A percentile compares a stretch with the other conserved stretches of the same genome.
phyloP scores from a whole-genome alignment of 257 asterid species.

The Nicotiana attenuata region DNA sequence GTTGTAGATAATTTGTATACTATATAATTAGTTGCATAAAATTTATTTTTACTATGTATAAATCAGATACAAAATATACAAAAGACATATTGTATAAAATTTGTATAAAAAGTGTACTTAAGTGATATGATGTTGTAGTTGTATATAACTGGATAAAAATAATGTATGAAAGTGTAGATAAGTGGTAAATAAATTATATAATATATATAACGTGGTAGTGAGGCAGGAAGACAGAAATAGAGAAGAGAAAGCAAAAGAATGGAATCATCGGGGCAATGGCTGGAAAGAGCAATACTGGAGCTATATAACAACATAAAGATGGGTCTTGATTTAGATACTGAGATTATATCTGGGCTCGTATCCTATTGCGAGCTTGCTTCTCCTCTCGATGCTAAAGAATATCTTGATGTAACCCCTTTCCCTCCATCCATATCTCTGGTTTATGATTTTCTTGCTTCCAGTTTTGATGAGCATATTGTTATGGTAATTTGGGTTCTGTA shows the following conservation, averaged over 20 bases:
- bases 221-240: too few species aligned
- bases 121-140: too few species aligned
- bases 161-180: too few species aligned
- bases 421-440: background rate
- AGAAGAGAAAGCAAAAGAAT: conserved; percentile 12
- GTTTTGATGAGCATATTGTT: background rate
- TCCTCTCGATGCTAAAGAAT: conserved; percentile 89
- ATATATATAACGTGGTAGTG: too few species aligned
- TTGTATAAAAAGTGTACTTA: too few species aligned
- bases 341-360: conserved; percentile 82
- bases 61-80: too few species aligned
- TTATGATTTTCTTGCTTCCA: background rate
- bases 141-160: too few species aligned
- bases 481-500: background rate
- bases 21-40: too few species aligned
- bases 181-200: too few species aligned
- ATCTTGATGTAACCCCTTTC: conserved; percentile 63
- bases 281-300: conserved; percentile 66
- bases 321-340: conserved; percentile 76
- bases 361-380: conserved; percentile 92
- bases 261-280: conserved; percentile 69
- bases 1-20: too few species aligned
- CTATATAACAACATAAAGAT: conserved; percentile 48
- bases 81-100: too few species aligned
- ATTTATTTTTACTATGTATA: too few species aligned